These are phyloP conservation scores for Penicillium italicum DNA, from an alignment of 2,329 filamentous ascomycete genomes.

Conservation along the genomic window DNA sequence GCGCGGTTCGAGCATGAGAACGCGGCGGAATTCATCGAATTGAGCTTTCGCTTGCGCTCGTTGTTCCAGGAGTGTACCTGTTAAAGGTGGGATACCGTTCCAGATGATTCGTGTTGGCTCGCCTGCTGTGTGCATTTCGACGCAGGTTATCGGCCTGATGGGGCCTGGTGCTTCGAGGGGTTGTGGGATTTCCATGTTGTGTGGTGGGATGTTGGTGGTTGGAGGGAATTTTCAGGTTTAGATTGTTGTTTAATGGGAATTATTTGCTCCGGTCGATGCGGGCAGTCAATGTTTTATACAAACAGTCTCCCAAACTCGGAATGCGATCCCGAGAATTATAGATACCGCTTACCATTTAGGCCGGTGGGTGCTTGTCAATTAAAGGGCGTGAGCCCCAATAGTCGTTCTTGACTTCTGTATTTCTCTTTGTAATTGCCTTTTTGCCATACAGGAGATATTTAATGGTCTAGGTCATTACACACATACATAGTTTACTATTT, in stretches of 20 bases:
- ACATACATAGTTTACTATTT: not conserved
- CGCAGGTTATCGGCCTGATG: conserved; percentile 26
- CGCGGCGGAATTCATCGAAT: conserved; percentile 42
- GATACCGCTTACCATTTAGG: not conserved
- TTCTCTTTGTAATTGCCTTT: not conserved
- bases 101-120: conserved; percentile 50
- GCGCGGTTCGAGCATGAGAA: conserved; percentile 48
- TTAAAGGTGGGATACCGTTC: conserved; percentile 39
- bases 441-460: not conserved
- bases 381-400: not conserved
- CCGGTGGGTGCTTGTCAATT: not conserved
- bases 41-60: conserved; percentile 38
- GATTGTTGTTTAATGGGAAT: not conserved
- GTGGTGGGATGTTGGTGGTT: not conserved
- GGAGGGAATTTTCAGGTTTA: not conserved
- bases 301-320: not conserved
- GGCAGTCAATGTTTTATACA: not conserved
- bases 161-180: conserved; percentile 1
- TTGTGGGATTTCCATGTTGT: not conserved
- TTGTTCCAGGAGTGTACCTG: conserved; percentile 43
- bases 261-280: not conserved
- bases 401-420: not conserved
- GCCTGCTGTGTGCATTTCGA: conserved; percentile 50
- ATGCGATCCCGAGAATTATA: not conserved
- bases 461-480: not conserved